Evolutionary conservation across 441 rosid species (phyloP), one percentile per base, ranked within the genome.

Genomic region (Populus hybrid): DNA sequence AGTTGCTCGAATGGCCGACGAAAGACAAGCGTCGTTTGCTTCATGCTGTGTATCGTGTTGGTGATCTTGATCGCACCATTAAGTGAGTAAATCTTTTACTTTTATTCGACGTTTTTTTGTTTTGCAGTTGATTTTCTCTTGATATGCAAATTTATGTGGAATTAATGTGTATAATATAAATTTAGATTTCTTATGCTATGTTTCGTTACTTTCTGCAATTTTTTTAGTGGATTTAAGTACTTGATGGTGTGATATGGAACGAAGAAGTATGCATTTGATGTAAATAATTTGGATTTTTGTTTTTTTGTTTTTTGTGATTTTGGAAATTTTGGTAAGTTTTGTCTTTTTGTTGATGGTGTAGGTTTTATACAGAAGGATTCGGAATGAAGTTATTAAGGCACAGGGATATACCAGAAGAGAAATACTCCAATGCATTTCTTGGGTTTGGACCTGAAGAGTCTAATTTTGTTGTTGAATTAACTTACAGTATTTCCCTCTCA

Each of bases 361-460:
- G 99, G 88, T 96, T 96, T 79, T 96, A 96, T 81, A 94, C 97
- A 21, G 99, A 95, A 81, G 88, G 95, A 77, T 93, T 95, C 68
- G 99, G 99, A 74, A 95, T 95, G 99, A 93, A 91, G 83, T 77
- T 95, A 75, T 75, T 93, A 90, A 90, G 99, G 89, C 64, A 95
- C 75, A 93, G 99, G 85, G 99, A 96, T 70, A 24, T 96, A 72
- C 99, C 98, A 0, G 98, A 93, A 70, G 98, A 94, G 90, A 96
- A 94, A 81, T 96, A 91, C 82, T 81, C 98, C 53, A 92, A 96
- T 86, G 99, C 98, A 77, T 96, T 96, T 80, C 94, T 96, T 6
- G 98, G 98, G 14, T 96, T 88, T 84, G 98, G 98, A 40, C 91
- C 97, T 10, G 98, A 96, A 77, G 85, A 87, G 23, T 79, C 98